These are phyloP conservation scores for Chenopodium formosanum DNA, from an alignment of 148 eudicot species.

Conservation along the genomic window DNA sequence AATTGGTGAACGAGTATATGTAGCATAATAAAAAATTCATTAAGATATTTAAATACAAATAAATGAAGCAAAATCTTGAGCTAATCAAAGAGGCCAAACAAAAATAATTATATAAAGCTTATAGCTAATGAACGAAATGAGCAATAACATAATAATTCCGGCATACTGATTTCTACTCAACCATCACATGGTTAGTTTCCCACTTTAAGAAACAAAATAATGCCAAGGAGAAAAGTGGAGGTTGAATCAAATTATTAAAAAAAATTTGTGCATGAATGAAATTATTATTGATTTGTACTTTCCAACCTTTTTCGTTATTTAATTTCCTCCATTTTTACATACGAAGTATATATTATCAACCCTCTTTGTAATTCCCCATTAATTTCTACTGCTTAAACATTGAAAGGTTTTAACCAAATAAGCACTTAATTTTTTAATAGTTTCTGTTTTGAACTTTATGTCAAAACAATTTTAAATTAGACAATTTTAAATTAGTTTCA, in stretches of 20 bases:
- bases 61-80: background rate
- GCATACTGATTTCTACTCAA: constrained; percentile 20
- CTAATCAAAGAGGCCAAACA: background rate
- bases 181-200: constrained; percentile 35
- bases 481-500: too few species aligned
- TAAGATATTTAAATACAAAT: background rate
- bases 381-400: too few species aligned
- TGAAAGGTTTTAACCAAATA: too few species aligned
- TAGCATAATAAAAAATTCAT: background rate
- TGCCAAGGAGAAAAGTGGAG: background rate
- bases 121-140: background rate
- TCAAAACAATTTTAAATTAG: too few species aligned
- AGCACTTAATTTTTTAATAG: too few species aligned
- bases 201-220: constrained; percentile 34
- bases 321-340: background rate
- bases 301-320: background rate
- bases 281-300: constrained; percentile 17
- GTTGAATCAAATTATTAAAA: background rate
- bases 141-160: constrained; percentile 16
- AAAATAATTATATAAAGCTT: background rate
- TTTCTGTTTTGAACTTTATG: too few species aligned
- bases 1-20: background rate
- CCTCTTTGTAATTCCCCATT: too few species aligned
- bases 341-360: too few species aligned
- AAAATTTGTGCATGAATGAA: constrained; percentile 1